Evolutionary conservation across 768 basidiomycete genomes (phyloP).

Genomic region (Termitomyces sp.): DNA sequence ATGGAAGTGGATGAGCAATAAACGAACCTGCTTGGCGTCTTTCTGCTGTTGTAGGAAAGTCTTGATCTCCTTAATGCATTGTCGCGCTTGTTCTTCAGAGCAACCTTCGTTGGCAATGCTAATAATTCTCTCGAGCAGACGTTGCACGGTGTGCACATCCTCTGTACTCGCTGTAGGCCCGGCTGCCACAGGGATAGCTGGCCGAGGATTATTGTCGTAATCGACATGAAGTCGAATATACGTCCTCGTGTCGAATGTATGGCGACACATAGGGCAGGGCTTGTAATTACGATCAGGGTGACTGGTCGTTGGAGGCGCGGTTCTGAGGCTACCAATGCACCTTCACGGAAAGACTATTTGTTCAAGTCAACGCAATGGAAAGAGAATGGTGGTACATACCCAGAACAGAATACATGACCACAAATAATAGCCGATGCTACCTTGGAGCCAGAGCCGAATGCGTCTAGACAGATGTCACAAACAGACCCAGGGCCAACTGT

Average conservation of each 20-base stretch:
- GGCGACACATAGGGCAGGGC: constrained; percentile 61
- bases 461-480: constrained; percentile 75
- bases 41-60: constrained; percentile 40
- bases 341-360: constrained; percentile 26
- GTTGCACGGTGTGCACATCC: background rate
- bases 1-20: background rate
- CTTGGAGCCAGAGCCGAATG: constrained; percentile 46
- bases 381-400: constrained; percentile 24
- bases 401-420: constrained; percentile 66
- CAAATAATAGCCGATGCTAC: constrained; percentile 64
- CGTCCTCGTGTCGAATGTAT: constrained; percentile 36
- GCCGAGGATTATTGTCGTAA: constrained; percentile 27
- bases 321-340: constrained; percentile 47
- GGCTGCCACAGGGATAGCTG: constrained; percentile 26
- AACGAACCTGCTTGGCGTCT: constrained; percentile 37
- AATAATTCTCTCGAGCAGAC: constrained; percentile 50
- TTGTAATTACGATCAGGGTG: constrained; percentile 9
- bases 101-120: constrained; percentile 53
- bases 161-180: constrained; percentile 33
- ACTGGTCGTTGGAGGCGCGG: constrained; percentile 22
- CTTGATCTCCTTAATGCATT: constrained; percentile 46
- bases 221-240: constrained; percentile 57
- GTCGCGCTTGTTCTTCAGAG: constrained; percentile 42
- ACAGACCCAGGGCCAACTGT: constrained; percentile 57
- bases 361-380: constrained; percentile 1